Percentiles rank a stretch among this genome's conserved stretches.
phyloP scores from a whole-genome alignment of 2,329 filamentous ascomycete species.

The Pyrenochaeta sp. region DNA sequence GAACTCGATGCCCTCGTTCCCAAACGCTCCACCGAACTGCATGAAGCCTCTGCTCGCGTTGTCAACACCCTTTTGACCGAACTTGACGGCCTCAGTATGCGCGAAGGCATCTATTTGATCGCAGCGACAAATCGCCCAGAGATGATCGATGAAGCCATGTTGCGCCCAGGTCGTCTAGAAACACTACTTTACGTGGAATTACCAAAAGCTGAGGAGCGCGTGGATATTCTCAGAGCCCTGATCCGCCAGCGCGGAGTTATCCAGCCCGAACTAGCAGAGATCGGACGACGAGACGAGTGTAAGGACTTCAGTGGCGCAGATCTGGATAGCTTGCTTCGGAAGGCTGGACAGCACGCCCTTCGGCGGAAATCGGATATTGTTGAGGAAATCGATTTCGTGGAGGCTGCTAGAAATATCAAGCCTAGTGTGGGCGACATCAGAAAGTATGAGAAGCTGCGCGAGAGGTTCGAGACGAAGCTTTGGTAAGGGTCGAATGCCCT shows the following conservation, averaged over 20 bases:
- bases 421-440: slow-evolving; percentile 65
- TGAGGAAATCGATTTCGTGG: slow-evolving; percentile 57
- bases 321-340: slow-evolving; percentile 65
- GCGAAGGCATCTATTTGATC: slow-evolving; percentile 90
- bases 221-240: slow-evolving; percentile 81
- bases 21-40: slow-evolving; percentile 76
- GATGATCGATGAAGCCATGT: slow-evolving; percentile 95
- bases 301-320: slow-evolving; percentile 79
- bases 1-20: slow-evolving; percentile 94
- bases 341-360: slow-evolving; percentile 67
- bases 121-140: slow-evolving; percentile 95
- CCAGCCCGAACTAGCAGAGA: slow-evolving; percentile 63
- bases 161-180: slow-evolving; percentile 88
- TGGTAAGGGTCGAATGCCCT: slow-evolving; percentile 13
- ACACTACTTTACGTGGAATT: slow-evolving; percentile 90
- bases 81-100: slow-evolving; percentile 82
- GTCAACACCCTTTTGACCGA: slow-evolving; percentile 96
- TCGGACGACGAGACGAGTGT: slow-evolving; percentile 73
- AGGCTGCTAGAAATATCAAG: slow-evolving; percentile 53
- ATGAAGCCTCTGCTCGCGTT: slow-evolving; percentile 85
- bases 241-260: slow-evolving; percentile 59
- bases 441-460: slow-evolving; percentile 64
- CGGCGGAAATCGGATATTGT: slow-evolving; percentile 57
- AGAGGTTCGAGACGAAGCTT: slow-evolving; percentile 53
- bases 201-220: slow-evolving; percentile 78